Evolutionary conservation across 2,329 filamentous ascomycete species (phyloP), one percentile per base, ranked within the genome.

Genomic region (Talaromyces sp.): DNA sequence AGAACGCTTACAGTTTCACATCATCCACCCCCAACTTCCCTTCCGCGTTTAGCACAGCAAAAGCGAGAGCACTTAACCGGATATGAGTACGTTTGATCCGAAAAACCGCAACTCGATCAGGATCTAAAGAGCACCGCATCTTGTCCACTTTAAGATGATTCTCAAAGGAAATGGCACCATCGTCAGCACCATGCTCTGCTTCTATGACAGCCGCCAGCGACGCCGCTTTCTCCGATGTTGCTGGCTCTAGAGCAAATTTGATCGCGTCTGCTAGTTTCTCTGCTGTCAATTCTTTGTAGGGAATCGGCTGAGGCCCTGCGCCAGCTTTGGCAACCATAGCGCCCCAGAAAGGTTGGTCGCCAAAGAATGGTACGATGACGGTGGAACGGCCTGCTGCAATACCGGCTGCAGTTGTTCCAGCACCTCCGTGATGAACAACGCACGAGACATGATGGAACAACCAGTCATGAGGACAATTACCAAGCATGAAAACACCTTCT

Each of bases 381-480:
- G 92, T 96, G 1, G 92, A 92, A 62, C 88, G 88, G 27, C 92
- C 92, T 1, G 88, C 86, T 19, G 89, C 86, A 67, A 96, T 91
- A n/a, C 92, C 92, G 0, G 92, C 91, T 1, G 92, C 92, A 1
- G 92, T 96, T 2, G 92, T 97, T 19, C 92, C 92, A 9, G 92
- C 92, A 65, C 93, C 92, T 25, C 92, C 93, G 68, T 96, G 92
- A 73, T 96, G 93, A 5, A 95, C 90, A 1, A 96, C 92, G 50
- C 87, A 89, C 0, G 90, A 90, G 0, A 96, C 92, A 43, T 85
- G 88, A 68, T 91, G 84, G 76, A 96, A 96, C 0, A 96, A 79
- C 92, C 92, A 96, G 77, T 96, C 93, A 68, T 96, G 93, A 1
- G 92, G 92, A 52, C 89, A 88, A 71, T 94, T 95, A 11, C 90